phyloP scores from a whole-genome alignment of 2,329 filamentous ascomycete genomes.

The Pseudogymnoascus sp. region DNA sequence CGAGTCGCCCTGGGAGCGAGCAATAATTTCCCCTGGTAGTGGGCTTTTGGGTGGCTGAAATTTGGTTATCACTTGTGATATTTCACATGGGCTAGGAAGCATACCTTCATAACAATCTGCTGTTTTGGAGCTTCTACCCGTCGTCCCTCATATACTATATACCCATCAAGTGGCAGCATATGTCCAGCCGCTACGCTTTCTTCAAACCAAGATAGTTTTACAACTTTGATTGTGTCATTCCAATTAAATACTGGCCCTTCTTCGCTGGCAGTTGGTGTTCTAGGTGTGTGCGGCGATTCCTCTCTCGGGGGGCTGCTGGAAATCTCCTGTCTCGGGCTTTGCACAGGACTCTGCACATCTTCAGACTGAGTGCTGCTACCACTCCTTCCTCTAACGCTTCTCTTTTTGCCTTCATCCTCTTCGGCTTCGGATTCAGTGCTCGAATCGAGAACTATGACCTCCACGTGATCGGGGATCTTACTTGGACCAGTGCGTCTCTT shows the following conservation, averaged over 20 bases:
- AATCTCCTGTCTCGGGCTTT: background rate
- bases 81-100: background rate
- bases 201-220: conserved; percentile 52
- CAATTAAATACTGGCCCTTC: conserved; percentile 2
- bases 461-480: conserved; percentile 23
- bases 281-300: background rate
- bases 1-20: conserved; percentile 6
- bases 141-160: conserved; percentile 47
- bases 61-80: background rate
- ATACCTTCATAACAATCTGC: background rate
- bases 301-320: background rate
- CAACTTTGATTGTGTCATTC: conserved; percentile 39
- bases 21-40: background rate
- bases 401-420: conserved; percentile 13
- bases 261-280: background rate
- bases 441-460: conserved; percentile 22
- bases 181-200: conserved; percentile 41
- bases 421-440: conserved; percentile 32
- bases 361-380: conserved; percentile 12
- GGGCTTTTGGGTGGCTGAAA: background rate
- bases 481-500: conserved; percentile 33
- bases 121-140: conserved; percentile 14
- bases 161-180: conserved; percentile 42
- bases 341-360: conserved; percentile 15
- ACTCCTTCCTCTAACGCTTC: background rate